phyloP scores from a whole-genome alignment of 2,329 filamentous ascomycete genomes.

The Sarocladiaceae sp. region DNA sequence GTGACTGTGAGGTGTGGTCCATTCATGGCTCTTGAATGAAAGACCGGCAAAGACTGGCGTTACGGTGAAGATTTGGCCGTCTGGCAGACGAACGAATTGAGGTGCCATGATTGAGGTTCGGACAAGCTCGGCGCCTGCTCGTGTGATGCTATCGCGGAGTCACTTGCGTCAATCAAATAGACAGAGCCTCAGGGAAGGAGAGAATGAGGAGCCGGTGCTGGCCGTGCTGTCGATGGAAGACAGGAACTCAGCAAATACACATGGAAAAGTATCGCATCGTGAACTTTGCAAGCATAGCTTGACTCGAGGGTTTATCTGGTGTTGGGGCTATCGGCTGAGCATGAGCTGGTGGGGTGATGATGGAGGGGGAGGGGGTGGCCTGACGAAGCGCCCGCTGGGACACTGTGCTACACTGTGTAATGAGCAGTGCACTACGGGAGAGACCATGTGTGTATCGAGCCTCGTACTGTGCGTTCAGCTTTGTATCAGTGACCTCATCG shows the following conservation, averaged over 20 bases:
- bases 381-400: not conserved
- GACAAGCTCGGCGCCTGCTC: too few species aligned
- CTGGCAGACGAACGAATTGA: conserved; percentile 65
- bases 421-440: not conserved
- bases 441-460: not conserved
- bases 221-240: too few species aligned
- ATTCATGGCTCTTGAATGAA: conserved; percentile 78
- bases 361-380: conserved; percentile 8
- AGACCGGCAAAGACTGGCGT: conserved; percentile 86
- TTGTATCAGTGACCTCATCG: conserved; percentile 1
- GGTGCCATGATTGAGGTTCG: conserved; percentile 27
- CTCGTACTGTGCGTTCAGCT: not conserved
- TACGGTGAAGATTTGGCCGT: conserved; percentile 78
- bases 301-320: not conserved
- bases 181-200: too few species aligned
- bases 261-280: too few species aligned
- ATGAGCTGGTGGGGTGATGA: conserved; percentile 7
- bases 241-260: too few species aligned
- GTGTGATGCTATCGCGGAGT: too few species aligned
- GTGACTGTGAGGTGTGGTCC: conserved; percentile 60
- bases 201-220: too few species aligned
- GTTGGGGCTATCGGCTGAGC: not conserved
- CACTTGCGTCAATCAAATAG: too few species aligned
- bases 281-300: too few species aligned
- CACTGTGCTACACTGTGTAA: not conserved